These are phyloP conservation scores for Pelargonium fulgidum DNA, from an alignment of 441 rosid species.

Conservation along the genomic window DNA sequence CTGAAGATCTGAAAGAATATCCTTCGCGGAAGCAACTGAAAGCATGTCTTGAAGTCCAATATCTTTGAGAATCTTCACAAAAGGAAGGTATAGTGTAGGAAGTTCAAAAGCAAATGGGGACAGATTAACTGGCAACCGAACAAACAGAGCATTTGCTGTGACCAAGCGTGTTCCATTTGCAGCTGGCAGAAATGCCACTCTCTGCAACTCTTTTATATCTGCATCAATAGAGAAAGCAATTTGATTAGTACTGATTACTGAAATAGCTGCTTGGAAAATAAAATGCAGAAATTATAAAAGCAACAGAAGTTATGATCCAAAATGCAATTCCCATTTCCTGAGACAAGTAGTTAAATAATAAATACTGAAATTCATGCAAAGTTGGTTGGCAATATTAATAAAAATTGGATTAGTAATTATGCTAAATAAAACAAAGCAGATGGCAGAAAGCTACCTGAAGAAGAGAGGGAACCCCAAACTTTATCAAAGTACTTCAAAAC, in stretches of 20 bases:
- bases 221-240: slow-evolving; percentile 23
- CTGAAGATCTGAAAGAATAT: slow-evolving; percentile 65
- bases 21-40: slow-evolving; percentile 67
- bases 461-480: slow-evolving; percentile 75
- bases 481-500: slow-evolving; percentile 81
- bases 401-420: neutral
- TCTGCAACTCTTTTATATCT: slow-evolving; percentile 68
- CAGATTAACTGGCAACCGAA: slow-evolving; percentile 65
- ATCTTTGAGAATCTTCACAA: slow-evolving; percentile 71
- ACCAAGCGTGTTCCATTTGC: slow-evolving; percentile 98
- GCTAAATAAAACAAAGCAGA: slow-evolving; percentile 11
- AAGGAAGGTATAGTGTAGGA: slow-evolving; percentile 77
- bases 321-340: too few species aligned
- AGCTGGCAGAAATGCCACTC: slow-evolving; percentile 85
- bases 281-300: neutral
- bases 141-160: slow-evolving; percentile 71
- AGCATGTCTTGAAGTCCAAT: slow-evolving; percentile 83
- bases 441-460: slow-evolving; percentile 55
- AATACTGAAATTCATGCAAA: neutral
- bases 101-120: slow-evolving; percentile 98
- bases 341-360: too few species aligned
- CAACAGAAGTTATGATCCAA: too few species aligned
- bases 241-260: too few species aligned
- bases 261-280: neutral
- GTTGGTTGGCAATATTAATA: neutral